Conservation (phyloP, 306 rosid genomes). For the Begonia loranthoides region DNA sequence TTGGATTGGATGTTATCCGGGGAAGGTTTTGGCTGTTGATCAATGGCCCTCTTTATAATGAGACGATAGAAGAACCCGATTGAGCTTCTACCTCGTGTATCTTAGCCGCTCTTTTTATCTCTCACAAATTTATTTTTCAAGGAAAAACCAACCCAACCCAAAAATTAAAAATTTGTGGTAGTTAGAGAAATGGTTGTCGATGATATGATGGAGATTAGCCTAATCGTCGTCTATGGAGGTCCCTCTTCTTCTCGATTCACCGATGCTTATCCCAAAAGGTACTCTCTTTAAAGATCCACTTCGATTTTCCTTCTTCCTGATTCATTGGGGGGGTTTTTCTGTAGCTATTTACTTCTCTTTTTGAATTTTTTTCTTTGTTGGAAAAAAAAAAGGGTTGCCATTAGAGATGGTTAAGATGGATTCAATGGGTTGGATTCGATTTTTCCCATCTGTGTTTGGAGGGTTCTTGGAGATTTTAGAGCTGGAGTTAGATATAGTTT, state of each 20-base stretch:
- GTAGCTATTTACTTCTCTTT: background rate
- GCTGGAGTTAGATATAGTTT: conserved; percentile 29
- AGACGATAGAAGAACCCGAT: background rate
- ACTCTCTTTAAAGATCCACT: conserved; percentile 31
- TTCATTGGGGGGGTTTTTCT: conserved; percentile 8
- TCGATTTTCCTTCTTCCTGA: conserved; percentile 10
- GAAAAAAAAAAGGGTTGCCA: background rate
- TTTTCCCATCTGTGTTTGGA: conserved; percentile 46
- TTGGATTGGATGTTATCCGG: conserved; percentile 6
- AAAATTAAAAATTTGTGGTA: background rate
- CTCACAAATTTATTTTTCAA: background rate
- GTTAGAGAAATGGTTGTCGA: conserved; percentile 28
- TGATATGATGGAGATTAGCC: conserved; percentile 44
- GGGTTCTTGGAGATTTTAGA: conserved; percentile 34
- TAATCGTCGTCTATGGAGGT: conserved; percentile 42
- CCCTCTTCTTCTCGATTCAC: conserved; percentile 51
- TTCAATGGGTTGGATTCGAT: conserved; percentile 45
- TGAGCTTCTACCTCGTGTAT: conserved; percentile 5
- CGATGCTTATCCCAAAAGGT: conserved; percentile 67
- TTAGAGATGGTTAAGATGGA: conserved; percentile 21
- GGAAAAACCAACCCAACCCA: background rate
- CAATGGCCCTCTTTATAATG: conserved; percentile 1
- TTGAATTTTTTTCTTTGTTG: background rate
- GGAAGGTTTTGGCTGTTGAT: conserved; percentile 3
- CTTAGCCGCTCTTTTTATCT: conserved; percentile 1